Percentiles rank a stretch among this genome's conserved stretches.
phyloP scores from a whole-genome alignment of 257 asterid genomes.

The Rubia yunnanensis region DNA sequence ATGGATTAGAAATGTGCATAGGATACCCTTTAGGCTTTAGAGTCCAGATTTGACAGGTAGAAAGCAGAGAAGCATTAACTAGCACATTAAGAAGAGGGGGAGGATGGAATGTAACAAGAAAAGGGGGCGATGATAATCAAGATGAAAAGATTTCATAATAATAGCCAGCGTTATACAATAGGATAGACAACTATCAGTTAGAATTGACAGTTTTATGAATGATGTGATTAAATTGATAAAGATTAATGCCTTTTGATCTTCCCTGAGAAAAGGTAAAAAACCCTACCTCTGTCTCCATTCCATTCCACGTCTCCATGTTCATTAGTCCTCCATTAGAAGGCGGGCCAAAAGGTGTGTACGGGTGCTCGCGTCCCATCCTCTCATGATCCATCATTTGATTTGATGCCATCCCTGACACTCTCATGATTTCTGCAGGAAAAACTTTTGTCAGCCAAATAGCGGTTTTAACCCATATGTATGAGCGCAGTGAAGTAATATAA shows the following conservation, averaged over 20 bases:
- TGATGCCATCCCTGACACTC: conserved; percentile 38
- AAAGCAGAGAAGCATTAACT: background rate
- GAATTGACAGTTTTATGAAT: background rate
- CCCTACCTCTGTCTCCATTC: conserved; percentile 54
- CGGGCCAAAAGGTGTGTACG: conserved; percentile 38
- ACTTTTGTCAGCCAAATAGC: conserved; percentile 2
- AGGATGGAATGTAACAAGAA: background rate
- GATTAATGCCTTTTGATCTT: background rate
- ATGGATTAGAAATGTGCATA: background rate
- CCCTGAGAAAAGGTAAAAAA: background rate
- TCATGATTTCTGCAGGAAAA: conserved; percentile 45
- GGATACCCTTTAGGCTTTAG: background rate
- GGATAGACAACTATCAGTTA: background rate
- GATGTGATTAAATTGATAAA: background rate
- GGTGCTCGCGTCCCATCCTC: conserved; percentile 44
- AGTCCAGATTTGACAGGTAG: background rate
- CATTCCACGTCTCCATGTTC: conserved; percentile 42
- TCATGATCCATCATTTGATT: conserved; percentile 45
- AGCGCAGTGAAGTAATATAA: background rate
- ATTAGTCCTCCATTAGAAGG: conserved; percentile 46
- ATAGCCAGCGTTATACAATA: too few species aligned
- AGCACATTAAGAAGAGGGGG: background rate
- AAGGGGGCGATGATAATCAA: too few species aligned
- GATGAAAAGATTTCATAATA: too few species aligned
- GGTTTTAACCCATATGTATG: background rate